phyloP scores from a whole-genome alignment of 345 rosid genomes.

The Litchi chinensis region DNA sequence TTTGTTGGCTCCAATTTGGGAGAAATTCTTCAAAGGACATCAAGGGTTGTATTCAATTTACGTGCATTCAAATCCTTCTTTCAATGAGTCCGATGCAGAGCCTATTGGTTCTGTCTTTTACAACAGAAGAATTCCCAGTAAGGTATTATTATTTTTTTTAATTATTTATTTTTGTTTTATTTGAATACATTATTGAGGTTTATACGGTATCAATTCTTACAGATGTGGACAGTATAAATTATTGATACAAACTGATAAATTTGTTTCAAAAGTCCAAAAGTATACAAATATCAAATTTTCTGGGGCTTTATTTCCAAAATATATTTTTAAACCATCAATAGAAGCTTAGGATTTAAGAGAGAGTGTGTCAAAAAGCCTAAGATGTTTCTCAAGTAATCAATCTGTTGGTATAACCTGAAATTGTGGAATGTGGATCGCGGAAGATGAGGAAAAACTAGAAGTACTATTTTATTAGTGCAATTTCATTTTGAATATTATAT shows the following conservation, averaged over 20 bases:
- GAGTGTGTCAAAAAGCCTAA: conserved; percentile 7
- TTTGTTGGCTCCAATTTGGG: conserved; percentile 81
- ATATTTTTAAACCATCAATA: background rate
- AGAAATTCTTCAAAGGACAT: conserved; percentile 71
- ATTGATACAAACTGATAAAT: background rate
- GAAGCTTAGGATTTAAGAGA: background rate
- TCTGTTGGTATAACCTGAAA: background rate
- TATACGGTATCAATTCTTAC: background rate
- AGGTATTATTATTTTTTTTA: conserved; percentile 46
- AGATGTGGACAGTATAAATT: background rate
- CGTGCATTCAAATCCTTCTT: conserved; percentile 64
- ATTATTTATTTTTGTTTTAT: background rate
- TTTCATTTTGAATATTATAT: too few relatives aligned
- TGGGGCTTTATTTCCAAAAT: background rate
- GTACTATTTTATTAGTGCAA: too few relatives aligned
- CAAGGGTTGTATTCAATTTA: conserved; percentile 63
- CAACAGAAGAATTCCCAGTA: conserved; percentile 74
- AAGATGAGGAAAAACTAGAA: too few relatives aligned
- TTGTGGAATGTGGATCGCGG: background rate
- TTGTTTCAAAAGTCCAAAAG: background rate
- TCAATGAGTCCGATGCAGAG: conserved; percentile 40
- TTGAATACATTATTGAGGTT: background rate
- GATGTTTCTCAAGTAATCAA: conserved; percentile 1
- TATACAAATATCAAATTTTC: background rate
- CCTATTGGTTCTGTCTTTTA: conserved; percentile 54